Evolutionary conservation across 441 rosid genomes (phyloP), one percentile per base, ranked within the genome.

Genomic region (Lepidium campestre): DNA sequence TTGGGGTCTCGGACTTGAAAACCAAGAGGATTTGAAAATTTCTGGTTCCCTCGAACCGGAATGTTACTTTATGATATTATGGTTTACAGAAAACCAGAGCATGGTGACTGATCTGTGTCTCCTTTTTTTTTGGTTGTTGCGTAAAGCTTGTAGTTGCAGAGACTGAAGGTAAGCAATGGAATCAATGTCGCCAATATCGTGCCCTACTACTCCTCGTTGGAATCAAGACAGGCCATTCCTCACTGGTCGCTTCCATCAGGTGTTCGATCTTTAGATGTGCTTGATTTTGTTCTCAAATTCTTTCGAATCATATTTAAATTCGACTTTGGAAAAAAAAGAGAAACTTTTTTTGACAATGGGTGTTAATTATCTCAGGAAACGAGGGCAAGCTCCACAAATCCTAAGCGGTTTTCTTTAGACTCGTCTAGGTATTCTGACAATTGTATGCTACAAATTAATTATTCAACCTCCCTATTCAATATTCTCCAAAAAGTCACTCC

Each of bases 181-280:
- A 46, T 52, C 77, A 63, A 37, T 77, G 63, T 57, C 81, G 62
- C 40, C 80, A 40, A 48, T 79, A 18, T 60, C 84, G 17, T 71
- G 73, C 70, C 88, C 96, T 36, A 78, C 91, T 7, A 93, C 94
- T 18, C 97, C 98, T 71, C 94, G 87, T 54, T 93, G 96, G 98
- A 93, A 90, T 75, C 71, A 88, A 48, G 98, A 93, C 56, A 77
- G 98, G 27, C 97, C 98, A 2, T 90, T 87, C 77, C 97, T 93
- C 80, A 90, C 94, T 17, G 98, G 96, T 75, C 96, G 86, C 56
- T 85, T 87, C 74, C 93, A 81, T 60, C 93, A 84, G 92, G 96
- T 87, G 13, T 52, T 60, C 18, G 2, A 6, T 60, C 58, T 40
- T 50, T 35, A 2, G 10, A 9, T 62, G 36, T 61, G 18, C 22